Conservation (phyloP, 805 yeast genomes). For the Metahyphopichia silvanorum region DNA sequence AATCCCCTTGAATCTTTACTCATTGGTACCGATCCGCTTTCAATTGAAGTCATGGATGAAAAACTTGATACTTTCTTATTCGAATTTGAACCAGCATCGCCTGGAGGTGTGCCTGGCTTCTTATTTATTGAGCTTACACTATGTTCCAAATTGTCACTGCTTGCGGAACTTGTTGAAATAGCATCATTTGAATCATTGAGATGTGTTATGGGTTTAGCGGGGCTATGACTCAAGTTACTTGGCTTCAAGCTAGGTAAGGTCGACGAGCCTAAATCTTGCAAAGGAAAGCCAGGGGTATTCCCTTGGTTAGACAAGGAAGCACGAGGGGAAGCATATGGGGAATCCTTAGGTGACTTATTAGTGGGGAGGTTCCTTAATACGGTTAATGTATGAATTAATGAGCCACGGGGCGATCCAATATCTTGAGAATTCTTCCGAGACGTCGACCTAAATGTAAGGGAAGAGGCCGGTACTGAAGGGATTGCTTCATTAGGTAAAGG, state of each 20-base stretch:
- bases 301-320: conserved; percentile 42
- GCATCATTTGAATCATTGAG: conserved; percentile 5
- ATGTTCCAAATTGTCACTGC: neutral
- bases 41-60: conserved; percentile 5
- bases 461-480: conserved; percentile 38
- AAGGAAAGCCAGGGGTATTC: neutral
- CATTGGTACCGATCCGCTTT: no score
- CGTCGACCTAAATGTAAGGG: conserved; percentile 28
- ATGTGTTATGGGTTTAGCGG: conserved; percentile 1
- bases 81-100: neutral
- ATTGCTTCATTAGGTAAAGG: conserved; percentile 57
- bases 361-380: conserved; percentile 35
- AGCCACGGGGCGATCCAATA: conserved; percentile 36
- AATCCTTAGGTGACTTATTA: conserved; percentile 32
- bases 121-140: neutral
- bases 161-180: conserved; percentile 1
- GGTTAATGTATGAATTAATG: conserved; percentile 38
- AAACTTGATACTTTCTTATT: conserved; percentile 2
- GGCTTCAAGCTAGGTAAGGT: conserved; percentile 19
- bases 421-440: conserved; percentile 38
- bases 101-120: neutral
- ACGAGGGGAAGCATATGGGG: conserved; percentile 46
- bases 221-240: conserved; percentile 1
- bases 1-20: neutral
- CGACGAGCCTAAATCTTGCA: conserved; percentile 12